Evolutionary conservation across 2,329 filamentous ascomycete genomes (phyloP).

Genomic region (Metarhizium rileyi): DNA sequence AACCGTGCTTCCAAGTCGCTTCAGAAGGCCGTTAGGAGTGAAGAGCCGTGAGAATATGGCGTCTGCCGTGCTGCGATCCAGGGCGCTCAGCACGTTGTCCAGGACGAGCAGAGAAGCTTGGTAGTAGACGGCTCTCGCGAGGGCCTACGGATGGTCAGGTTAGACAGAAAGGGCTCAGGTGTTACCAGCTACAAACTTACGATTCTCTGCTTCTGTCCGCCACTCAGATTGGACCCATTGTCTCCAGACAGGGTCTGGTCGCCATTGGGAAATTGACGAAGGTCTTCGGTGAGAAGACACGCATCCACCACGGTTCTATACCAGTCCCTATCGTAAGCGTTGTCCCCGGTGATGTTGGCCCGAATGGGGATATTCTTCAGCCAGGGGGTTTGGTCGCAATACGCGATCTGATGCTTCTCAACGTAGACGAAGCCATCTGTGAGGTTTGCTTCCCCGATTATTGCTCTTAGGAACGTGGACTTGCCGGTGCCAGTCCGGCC

Average conservation of each 20-base stretch:
- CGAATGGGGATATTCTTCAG: conserved; percentile 14
- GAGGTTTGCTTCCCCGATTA: conserved; percentile 8
- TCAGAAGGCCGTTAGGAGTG: conserved; percentile 1
- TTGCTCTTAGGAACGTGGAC: conserved; percentile 6
- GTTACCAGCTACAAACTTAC: conserved; percentile 7
- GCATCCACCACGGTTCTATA: conserved; percentile 9
- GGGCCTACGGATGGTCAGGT: conserved; percentile 10
- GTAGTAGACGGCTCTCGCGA: conserved; percentile 33
- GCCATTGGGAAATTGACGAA: conserved; percentile 17
- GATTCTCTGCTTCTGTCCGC: conserved; percentile 26
- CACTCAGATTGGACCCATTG: conserved; percentile 25
- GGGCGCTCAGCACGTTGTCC: conserved; percentile 5
- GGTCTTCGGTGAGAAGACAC: conserved; percentile 15
- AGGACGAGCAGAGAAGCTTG: conserved; percentile 19
- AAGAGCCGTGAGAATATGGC: conserved; percentile 5
- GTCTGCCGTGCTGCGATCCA: conserved; percentile 4
- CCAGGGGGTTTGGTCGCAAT: conserved; percentile 13
- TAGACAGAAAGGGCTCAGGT: not conserved
- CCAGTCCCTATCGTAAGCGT: conserved; percentile 12
- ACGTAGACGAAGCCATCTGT: conserved; percentile 7
- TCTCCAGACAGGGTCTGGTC: conserved; percentile 23
- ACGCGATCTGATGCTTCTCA: conserved; percentile 4
- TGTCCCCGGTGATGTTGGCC: conserved; percentile 15
- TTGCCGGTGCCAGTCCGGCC: conserved; percentile 19
- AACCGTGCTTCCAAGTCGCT: conserved; percentile 1